Percentiles rank a stretch among this genome's conserved stretches.
Evolutionary conservation across 2,329 filamentous ascomycete genomes (phyloP).

Genomic region (Cytospora piceicola): DNA sequence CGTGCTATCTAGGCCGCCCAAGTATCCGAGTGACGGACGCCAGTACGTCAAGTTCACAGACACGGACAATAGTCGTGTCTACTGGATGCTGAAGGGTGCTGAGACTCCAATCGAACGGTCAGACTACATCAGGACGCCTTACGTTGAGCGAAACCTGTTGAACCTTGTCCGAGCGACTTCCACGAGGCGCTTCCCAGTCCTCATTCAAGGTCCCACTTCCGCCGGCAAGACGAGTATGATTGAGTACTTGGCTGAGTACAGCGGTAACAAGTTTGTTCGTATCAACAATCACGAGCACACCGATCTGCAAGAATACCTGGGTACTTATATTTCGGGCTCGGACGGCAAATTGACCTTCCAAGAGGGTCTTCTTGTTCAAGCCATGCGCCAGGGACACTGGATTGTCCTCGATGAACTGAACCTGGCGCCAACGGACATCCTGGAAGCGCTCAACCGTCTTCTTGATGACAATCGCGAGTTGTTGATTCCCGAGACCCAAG

Average conservation of each 20-base stretch:
- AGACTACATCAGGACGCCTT: conserved; percentile 96
- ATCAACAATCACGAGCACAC: conserved; percentile 99
- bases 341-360: conserved; percentile 89
- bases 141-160: conserved; percentile 90
- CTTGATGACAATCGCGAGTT: conserved; percentile 96
- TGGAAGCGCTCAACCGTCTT: conserved; percentile 93
- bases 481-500: conserved; percentile 94
- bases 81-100: conserved; percentile 84
- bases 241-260: conserved; percentile 94
- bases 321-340: conserved; percentile 84
- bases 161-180: conserved; percentile 94
- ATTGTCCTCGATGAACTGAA: conserved; percentile 98
- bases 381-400: conserved; percentile 92
- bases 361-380: conserved; percentile 91
- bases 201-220: conserved; percentile 96
- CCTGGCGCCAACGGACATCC: conserved; percentile 91
- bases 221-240: conserved; percentile 99
- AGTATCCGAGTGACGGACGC: conserved; percentile 74
- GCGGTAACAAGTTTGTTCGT: conserved; percentile 93
- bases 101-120: conserved; percentile 69
- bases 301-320: conserved; percentile 95
- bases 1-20: conserved; percentile 77
- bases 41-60: conserved; percentile 80
- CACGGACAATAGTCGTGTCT: conserved; percentile 68
- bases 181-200: conserved; percentile 86